Base-by-base conservation (phyloP, 768 basidiomycete species). In the Lactarius vividus region DNA sequence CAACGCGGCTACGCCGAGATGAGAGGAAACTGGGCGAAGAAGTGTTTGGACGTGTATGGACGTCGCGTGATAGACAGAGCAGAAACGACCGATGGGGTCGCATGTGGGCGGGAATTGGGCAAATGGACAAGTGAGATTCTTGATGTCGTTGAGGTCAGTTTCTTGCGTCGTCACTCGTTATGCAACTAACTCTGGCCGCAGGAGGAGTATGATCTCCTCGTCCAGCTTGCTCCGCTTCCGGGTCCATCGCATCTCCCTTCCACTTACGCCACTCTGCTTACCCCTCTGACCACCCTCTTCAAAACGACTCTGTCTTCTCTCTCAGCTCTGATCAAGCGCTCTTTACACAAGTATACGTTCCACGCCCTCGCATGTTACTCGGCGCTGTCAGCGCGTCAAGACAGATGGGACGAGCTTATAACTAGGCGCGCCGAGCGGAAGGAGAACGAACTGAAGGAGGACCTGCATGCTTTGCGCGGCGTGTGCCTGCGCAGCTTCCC, bases 1-100 rank as follows among this genome's bases (percentile, higher is more conserved):
- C 91, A 92, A 75, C 81, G 82, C 62, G 92, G 92, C 1, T 93
- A 91, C 67, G 92, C 90, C 0, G 91, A 93, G 69, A 94, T 94
- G 91, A 83, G 92, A 31, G 91, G 91, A 13, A 81, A 79, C 15
- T 94, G 92, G 92, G 82, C 80, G 49, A 83, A 82, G 67, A 91
- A 88, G 71, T 89, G 90, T 61, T 74, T 93, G 26, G 92, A 94
- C 71, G 79, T 79, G 8, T 86, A 87, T 69, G 89, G 84, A 2
- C 88, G 87, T 70, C 79, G 89, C 10, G 79, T 88, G 10, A 78
- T 92, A 1, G 89, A 90, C 39, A 78, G 89, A 15, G 86, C 88
- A 1, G 89, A 91, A 64, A 88, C 83, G 0, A 78, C 86, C 9
- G 88, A 91, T 66, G 80, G 86, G 0, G 80, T 91, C 11, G 77